Base-by-base conservation (phyloP, 2,329 filamentous ascomycete species). In the Hypoxylon sp. region DNA sequence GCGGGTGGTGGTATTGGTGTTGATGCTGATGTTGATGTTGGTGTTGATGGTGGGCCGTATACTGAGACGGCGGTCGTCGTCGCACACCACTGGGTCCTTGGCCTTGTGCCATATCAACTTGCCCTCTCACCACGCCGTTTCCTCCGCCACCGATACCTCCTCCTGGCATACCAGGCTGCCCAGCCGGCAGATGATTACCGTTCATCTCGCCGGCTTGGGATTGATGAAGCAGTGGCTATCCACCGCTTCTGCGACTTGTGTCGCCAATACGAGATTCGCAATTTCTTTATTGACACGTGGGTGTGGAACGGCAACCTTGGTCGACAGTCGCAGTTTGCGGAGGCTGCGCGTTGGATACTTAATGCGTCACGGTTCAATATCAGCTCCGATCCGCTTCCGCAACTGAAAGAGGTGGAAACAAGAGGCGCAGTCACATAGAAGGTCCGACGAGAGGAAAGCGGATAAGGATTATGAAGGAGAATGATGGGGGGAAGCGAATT, bases 181-280 rank as follows among this genome's bases (percentile, higher is more conserved):
- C 90, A 87, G 88, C 88, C 87, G 89, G 88, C 88, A 91, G 88
- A 90, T 90, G 88, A 85, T 84, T 85, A 81, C 83, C 83, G 83
- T 89, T 91, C 90, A 93, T 93, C 89, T 85, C 92, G 87, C 87
- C 88, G 87, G 86, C 86, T 81, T 87, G 84, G 85, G 86, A 78
- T 72, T 74, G 55, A 71, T 67, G 67, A 72, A 73, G 73, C 71
- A 75, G 72, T 68, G 74, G 71, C 57, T 71, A 74, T 75, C 75
- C 75, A 75, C 74, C 70, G 71, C 75, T 71, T 66, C 70, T 33
- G 67, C 67, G 64, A 69, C 69, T 42, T 42, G 44, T 48, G 60
- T 64, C 68, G 68, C 66, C 61, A 36, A 42, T 60, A 49, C 32
- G 11, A 32, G 32, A 56, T 44, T 65, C 55, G 54, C 46, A 50